Evolutionary conservation across 225 moss, liverwort and hornwort genomes (phyloP).

Genomic region (Marchantia paleacea): DNA sequence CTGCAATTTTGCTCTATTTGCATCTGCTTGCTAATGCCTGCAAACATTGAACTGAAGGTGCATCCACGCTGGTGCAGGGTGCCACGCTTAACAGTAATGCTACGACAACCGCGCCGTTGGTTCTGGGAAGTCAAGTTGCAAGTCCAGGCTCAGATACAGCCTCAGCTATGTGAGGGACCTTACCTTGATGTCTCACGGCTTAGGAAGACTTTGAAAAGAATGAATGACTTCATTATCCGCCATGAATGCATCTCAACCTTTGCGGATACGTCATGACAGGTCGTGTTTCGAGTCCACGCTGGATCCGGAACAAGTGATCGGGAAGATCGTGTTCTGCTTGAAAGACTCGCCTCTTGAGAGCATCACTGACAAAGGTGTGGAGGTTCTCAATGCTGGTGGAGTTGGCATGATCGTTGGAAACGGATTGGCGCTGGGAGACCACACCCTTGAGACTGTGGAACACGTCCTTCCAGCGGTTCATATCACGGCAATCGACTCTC

Average conservation of each 20-base stretch:
- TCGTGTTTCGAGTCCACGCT: neutral
- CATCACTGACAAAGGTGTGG: neutral
- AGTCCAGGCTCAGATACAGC: neutral
- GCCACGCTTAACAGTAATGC: neutral
- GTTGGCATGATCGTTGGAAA: slow-evolving; percentile 16
- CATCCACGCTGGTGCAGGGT: slow-evolving; percentile 3
- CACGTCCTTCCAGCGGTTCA: slow-evolving; percentile 5
- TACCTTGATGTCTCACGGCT: neutral
- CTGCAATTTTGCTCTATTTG: neutral
- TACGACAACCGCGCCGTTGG: slow-evolving; percentile 2
- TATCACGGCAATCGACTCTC: neutral
- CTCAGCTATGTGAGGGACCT: neutral
- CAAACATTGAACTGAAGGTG: neutral
- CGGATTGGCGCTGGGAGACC: neutral
- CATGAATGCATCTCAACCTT: neutral
- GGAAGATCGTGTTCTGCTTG: slow-evolving; percentile 20
- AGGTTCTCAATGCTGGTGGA: neutral
- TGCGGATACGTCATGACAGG: neutral
- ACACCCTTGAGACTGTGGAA: neutral
- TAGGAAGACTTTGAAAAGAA: no score
- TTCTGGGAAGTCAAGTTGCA: neutral
- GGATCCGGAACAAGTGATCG: neutral
- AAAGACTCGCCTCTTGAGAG: neutral
- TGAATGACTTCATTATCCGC: no score
- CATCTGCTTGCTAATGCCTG: neutral